Evolutionary conservation across 371 early-diverging fungal species (phyloP), one percentile per base, ranked within the genome.

Genomic region (Mucor velutinosus): DNA sequence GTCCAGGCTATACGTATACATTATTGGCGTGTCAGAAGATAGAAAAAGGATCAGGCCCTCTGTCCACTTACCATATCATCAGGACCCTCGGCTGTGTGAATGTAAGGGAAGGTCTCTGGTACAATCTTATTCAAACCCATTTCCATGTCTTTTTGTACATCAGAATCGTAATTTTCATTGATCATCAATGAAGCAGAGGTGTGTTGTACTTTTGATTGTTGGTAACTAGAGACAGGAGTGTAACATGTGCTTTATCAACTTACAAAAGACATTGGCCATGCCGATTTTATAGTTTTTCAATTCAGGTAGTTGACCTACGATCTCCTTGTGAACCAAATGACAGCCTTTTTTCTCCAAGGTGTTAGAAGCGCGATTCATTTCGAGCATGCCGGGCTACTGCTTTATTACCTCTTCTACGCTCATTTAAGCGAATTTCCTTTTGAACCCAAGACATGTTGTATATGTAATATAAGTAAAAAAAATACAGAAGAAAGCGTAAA

Each of bases 151-250:
- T 73, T 81, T 23, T 93, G 79, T n/a, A 93, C 94, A 65, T 92
- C 93, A 17, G 89, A 85, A 73, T 93, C 95, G 12, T 74, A 85
- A 64, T 95, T 95, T 75, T 96, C 96, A 71, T 96, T 95, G 45
- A 97, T 74, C 64, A 93, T 92, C 17, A 96, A 76, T 0, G 95
- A 94, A 1, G 96, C 96, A 30, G 94, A 93, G 2, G 94, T 97
- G 71, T 96, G 97, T 74, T 95, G 93, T 58, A 96, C 90, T 92
- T 68, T 10, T 7, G 2, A 29, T 15, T 14, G 32, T 17, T 17
- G 41, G 17, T 41, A 17, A 41, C 21, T 53, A 10, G 57, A 17
- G 12, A 17, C 7, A 37, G 6, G 1, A 45, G 11, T 58, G 15
- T 10, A 37, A 21, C 23, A 45, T 11, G 4, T 15, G 25, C 19